A percentile compares a stretch with the other conserved stretches of the same genome.
Evolutionary conservation across 2,329 filamentous ascomycete genomes (phyloP).

Genomic region (Leptographium flavum): DNA sequence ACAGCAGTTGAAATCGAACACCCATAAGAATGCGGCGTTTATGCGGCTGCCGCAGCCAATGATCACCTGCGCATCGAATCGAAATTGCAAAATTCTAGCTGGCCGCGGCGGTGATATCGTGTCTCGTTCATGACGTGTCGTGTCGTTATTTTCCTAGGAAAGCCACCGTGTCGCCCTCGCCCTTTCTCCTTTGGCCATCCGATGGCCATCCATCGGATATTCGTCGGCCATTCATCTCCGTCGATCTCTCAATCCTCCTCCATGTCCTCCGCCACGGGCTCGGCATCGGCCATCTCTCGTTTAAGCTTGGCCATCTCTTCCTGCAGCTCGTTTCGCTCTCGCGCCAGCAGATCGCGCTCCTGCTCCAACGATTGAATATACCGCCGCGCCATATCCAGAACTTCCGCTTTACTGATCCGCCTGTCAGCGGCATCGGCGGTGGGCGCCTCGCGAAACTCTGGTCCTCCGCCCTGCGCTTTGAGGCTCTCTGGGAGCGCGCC

Average conservation of each 20-base stretch:
- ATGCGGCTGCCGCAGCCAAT: neutral
- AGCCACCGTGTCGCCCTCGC: neutral
- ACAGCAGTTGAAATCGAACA: neutral
- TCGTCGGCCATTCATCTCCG: neutral
- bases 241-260: neutral
- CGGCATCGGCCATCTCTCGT: neutral
- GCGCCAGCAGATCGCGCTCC: constrained; percentile 16
- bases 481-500: constrained; percentile 9
- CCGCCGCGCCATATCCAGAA: constrained; percentile 20
- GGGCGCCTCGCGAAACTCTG: constrained; percentile 1
- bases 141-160: neutral
- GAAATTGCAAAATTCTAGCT: neutral
- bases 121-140: neutral
- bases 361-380: constrained; percentile 20
- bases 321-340: constrained; percentile 16
- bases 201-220: no score
- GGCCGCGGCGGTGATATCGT: neutral
- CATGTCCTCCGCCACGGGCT: neutral
- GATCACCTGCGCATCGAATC: neutral
- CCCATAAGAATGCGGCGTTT: neutral
- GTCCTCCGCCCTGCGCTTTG: neutral
- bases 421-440: constrained; percentile 12
- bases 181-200: no score
- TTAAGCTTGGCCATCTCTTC: constrained; percentile 8
- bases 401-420: constrained; percentile 22